phyloP scores from a whole-genome alignment of 176 grass and related monocot genomes.

The Puccinellia tenuiflora region DNA sequence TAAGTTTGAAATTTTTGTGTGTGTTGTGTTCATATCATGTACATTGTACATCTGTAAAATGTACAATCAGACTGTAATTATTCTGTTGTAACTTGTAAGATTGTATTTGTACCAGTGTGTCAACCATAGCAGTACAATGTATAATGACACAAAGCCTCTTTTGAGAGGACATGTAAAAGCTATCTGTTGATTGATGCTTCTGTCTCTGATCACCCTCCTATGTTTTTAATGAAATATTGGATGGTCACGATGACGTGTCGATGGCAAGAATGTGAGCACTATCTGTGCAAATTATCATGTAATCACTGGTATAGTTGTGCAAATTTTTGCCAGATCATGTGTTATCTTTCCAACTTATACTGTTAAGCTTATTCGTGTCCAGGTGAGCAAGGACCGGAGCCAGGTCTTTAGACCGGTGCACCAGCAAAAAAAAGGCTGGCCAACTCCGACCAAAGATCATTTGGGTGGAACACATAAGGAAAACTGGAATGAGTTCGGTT shows the following conservation, averaged over 20 bases:
- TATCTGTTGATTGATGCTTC: not conserved
- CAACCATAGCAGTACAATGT: not conserved
- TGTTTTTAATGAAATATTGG: not conserved
- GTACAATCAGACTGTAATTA: slow-evolving; percentile 21
- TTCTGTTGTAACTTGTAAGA: slow-evolving; percentile 49
- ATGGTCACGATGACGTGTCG: not conserved
- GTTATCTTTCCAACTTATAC: not conserved
- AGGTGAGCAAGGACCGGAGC: not conserved
- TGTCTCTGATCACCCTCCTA: not conserved
- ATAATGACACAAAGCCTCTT: not conserved
- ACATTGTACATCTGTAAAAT: slow-evolving; percentile 29
- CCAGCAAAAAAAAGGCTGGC: not conserved
- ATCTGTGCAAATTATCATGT: not conserved
- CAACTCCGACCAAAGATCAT: not conserved
- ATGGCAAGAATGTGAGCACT: not conserved
- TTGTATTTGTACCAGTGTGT: slow-evolving; percentile 9
- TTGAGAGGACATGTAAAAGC: not conserved
- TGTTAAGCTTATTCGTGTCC: not conserved
- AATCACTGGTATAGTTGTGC: not conserved
- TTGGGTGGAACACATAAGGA: not conserved
- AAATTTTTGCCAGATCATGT: not conserved
- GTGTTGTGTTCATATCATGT: slow-evolving; percentile 2
- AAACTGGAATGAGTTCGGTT: not conserved
- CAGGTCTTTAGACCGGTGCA: not conserved
- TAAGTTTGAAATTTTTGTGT: slow-evolving; percentile 19